A percentile compares a stretch with the other conserved stretches of the same genome.
These are phyloP conservation scores for Blastobotrys petasosporus DNA, from an alignment of 1,139 yeast genomes.

Conservation along the genomic window DNA sequence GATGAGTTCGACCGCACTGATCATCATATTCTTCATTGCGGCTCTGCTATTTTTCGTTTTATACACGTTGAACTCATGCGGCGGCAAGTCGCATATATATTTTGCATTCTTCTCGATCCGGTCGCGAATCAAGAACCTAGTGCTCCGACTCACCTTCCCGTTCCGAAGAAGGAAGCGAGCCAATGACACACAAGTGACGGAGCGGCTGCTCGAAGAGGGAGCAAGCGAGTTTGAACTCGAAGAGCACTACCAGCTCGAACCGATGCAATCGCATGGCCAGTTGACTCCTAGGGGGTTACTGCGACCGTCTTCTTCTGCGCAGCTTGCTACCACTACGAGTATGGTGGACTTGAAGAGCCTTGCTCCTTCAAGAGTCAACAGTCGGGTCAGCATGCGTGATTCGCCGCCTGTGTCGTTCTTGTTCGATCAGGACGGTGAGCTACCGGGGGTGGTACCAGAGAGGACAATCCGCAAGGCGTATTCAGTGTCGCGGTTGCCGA, in stretches of 20 bases:
- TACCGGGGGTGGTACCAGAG: conserved; percentile 1
- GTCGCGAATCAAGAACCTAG: neutral
- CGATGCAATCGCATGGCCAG: conserved; percentile 9
- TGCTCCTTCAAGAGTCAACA: conserved; percentile 21
- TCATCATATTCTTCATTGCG: neutral
- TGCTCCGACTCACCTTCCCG: neutral
- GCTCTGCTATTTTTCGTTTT: neutral
- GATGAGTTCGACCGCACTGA: neutral
- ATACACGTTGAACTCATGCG: conserved; percentile 1
- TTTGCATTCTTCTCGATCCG: conserved; percentile 5
- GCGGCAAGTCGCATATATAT: conserved; percentile 7
- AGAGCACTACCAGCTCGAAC: neutral
- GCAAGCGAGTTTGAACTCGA: neutral
- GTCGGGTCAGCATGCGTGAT: conserved; percentile 20
- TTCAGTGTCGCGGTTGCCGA: neutral
- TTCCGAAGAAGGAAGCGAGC: conserved; percentile 1
- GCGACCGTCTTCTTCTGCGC: conserved; percentile 4
- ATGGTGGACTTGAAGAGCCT: conserved; percentile 24
- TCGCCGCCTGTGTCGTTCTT: neutral
- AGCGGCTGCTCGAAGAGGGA: conserved; percentile 9
- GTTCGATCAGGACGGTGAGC: neutral
- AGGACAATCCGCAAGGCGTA: conserved; percentile 10
- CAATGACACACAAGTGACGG: conserved; percentile 1
- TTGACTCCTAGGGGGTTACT: conserved; percentile 9
- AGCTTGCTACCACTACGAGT: conserved; percentile 25